These are phyloP conservation scores for Apiospora hydei DNA, from an alignment of 2,329 filamentous ascomycete species.

Conservation along the genomic window DNA sequence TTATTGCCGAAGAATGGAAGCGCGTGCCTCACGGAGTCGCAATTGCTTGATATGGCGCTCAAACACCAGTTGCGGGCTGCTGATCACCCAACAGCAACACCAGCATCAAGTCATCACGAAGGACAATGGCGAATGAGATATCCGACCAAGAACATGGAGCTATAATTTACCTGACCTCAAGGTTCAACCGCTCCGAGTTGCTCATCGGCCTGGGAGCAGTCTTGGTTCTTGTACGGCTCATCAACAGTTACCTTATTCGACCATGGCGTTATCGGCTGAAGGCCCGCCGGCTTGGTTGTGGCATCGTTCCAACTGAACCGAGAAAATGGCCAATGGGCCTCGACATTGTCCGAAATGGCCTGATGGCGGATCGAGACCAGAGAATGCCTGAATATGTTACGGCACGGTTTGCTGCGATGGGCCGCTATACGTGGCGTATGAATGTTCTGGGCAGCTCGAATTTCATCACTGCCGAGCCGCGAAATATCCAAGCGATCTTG, in stretches of 20 bases:
- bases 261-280: not conserved
- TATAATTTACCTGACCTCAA: not conserved
- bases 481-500: constrained; percentile 50
- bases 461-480: constrained; percentile 43
- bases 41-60: not conserved
- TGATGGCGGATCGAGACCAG: constrained; percentile 16
- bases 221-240: not conserved
- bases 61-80: not conserved
- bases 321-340: constrained; percentile 12
- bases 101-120: not conserved
- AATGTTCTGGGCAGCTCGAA: constrained; percentile 13
- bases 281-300: constrained; percentile 7
- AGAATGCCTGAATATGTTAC: constrained; percentile 5
- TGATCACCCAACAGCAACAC: not conserved
- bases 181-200: not conserved
- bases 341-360: not conserved
- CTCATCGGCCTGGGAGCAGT: not conserved
- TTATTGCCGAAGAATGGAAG: no score
- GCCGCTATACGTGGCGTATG: constrained; percentile 13
- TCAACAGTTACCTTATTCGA: not conserved
- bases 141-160: not conserved
- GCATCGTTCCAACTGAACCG: constrained; percentile 10
- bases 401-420: constrained; percentile 8
- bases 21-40: not conserved
- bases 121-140: not conserved